Evolutionary conservation across 345 rosid species (phyloP).

Genomic region (Moricandia moricandioides): DNA sequence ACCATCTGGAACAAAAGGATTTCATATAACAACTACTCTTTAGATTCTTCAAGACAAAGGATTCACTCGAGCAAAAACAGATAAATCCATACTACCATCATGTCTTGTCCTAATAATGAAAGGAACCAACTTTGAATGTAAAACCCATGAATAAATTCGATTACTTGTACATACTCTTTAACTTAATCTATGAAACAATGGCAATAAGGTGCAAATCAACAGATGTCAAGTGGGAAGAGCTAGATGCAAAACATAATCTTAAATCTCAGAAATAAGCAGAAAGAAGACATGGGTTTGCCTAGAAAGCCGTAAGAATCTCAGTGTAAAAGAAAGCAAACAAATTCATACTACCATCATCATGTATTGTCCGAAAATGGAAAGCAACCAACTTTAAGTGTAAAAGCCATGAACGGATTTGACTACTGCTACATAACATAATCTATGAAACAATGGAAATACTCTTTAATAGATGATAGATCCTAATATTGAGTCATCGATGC

Average conservation of each 20-base stretch:
- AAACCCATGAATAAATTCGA: background rate
- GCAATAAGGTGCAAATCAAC: background rate
- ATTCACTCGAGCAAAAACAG: background rate
- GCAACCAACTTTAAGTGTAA: too few relatives aligned
- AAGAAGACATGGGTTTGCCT: background rate
- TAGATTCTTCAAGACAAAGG: background rate
- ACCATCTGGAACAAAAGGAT: conserved; percentile 56
- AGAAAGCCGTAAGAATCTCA: background rate
- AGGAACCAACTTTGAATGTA: conserved; percentile 1
- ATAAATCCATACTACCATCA: background rate
- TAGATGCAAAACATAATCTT: conserved; percentile 10
- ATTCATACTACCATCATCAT: too few relatives aligned
- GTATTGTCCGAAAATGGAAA: too few relatives aligned
- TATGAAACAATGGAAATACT: background rate
- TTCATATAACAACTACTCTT: background rate
- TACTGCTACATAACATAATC: background rate
- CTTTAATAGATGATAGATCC: background rate
- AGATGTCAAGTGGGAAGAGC: background rate
- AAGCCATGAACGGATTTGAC: background rate
- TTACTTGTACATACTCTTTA: background rate
- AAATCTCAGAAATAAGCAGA: background rate
- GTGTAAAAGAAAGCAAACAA: too few relatives aligned
- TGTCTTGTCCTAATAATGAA: background rate
- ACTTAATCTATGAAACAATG: background rate
- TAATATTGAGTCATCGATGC: too few relatives aligned